A percentile compares a stretch with the other conserved stretches of the same genome.
phyloP scores from a whole-genome alignment of 768 basidiomycete species.

The Exidia glandulosa region DNA sequence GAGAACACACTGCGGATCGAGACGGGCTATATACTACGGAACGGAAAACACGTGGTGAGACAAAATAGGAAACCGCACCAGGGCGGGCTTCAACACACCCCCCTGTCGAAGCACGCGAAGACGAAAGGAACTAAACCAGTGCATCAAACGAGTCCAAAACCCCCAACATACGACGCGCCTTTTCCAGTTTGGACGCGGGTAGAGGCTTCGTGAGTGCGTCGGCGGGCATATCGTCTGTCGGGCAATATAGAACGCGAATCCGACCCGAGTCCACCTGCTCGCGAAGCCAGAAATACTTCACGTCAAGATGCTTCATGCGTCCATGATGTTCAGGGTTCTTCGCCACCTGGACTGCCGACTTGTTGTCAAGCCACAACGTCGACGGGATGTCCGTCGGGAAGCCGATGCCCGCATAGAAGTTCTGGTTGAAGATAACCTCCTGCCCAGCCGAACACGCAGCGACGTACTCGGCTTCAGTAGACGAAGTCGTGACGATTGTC shows the following conservation, averaged over 20 bases:
- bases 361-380: slow-evolving; percentile 25
- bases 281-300: slow-evolving; percentile 18
- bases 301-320: slow-evolving; percentile 22
- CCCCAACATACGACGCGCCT: not conserved
- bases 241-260: not conserved
- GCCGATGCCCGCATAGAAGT: slow-evolving; percentile 10
- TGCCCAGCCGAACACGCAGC: slow-evolving; percentile 7
- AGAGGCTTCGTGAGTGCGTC: slow-evolving; percentile 24
- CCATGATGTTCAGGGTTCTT: slow-evolving; percentile 20
- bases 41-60: too few species aligned
- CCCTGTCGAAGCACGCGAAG: not conserved
- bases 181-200: slow-evolving; percentile 1
- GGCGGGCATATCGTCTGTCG: slow-evolving; percentile 15
- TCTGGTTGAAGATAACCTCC: slow-evolving; percentile 15
- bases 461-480: slow-evolving; percentile 7
- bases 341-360: slow-evolving; percentile 19
- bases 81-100: not conserved
- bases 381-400: slow-evolving; percentile 9
- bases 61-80: too few species aligned
- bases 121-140: not conserved
- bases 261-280: not conserved
- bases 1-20: too few species aligned
- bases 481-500: not conserved
- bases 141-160: not conserved
- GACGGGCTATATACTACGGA: too few species aligned